Evolutionary conservation across 306 rosid species (phyloP).

Genomic region (Cucumis cinereus): DNA sequence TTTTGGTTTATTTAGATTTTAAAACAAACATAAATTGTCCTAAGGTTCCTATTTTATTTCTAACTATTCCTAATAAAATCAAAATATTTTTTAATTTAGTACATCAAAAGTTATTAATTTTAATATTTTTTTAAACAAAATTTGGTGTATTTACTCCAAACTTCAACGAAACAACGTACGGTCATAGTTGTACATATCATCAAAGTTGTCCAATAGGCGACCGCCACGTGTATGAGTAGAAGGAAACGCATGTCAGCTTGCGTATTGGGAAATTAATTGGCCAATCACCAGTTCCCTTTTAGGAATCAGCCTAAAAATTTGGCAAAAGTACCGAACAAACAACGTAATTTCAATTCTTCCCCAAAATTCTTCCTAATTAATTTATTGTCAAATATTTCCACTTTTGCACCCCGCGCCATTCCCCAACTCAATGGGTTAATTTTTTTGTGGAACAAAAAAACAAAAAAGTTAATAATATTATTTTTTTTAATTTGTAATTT

Average conservation of each 20-base stretch:
- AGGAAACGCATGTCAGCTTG: not conserved
- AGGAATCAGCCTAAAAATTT: not conserved
- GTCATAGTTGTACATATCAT: not conserved
- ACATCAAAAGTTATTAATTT: too few species aligned
- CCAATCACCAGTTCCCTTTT: not conserved
- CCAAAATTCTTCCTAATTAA: not conserved
- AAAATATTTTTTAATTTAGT: too few species aligned
- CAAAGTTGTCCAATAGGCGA: not conserved
- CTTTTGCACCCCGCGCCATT: not conserved
- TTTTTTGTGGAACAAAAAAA: not conserved
- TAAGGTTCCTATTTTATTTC: too few species aligned
- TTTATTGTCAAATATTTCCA: not conserved
- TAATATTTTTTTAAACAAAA: too few species aligned
- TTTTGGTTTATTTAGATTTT: too few species aligned
- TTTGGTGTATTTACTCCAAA: too few species aligned
- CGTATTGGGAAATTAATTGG: too few species aligned
- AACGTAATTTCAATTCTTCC: not conserved
- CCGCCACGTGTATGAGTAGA: not conserved
- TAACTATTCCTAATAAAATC: too few species aligned
- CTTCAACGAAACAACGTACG: not conserved
- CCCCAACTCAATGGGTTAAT: too few species aligned
- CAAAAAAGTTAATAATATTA: too few species aligned
- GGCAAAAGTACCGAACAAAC: not conserved
- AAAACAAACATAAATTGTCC: too few species aligned
- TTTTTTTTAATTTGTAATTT: too few species aligned